Evolutionary conservation across 2,329 filamentous ascomycete species (phyloP).

Genomic region (Aureobasidium musti): DNA sequence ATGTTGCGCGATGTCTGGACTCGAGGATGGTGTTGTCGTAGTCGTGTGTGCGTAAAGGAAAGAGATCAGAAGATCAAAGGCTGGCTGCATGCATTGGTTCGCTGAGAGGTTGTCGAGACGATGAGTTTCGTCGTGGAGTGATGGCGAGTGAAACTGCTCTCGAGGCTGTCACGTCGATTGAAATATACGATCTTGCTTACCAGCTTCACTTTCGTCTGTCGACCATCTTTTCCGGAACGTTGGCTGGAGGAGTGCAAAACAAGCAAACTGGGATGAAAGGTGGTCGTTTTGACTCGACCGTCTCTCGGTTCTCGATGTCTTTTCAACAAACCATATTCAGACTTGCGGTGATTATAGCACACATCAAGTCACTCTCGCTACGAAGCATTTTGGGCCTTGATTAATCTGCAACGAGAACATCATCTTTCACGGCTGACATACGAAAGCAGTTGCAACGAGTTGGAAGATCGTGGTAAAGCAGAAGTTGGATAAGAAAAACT

Average conservation of each 20-base stretch:
- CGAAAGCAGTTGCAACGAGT: no score
- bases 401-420: no score
- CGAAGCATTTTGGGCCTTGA: no score
- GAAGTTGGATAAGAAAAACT: no score
- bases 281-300: background rate
- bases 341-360: no score
- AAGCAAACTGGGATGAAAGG: background rate
- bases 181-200: background rate
- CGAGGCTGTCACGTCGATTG: background rate
- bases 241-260: fast-evolving
- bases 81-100: background rate
- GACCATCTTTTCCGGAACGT: background rate
- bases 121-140: background rate
- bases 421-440: no score
- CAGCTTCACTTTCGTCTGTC: background rate
- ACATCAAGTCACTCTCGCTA: no score
- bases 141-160: background rate
- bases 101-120: background rate
- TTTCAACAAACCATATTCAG: no score
- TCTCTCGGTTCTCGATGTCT: no score
- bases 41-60: background rate
- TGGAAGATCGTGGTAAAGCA: no score
- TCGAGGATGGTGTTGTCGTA: background rate
- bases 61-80: background rate
- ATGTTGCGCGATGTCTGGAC: background rate